These are phyloP conservation scores for Trichoderma breve DNA, from an alignment of 2,329 filamentous ascomycete species.

Conservation along the genomic window DNA sequence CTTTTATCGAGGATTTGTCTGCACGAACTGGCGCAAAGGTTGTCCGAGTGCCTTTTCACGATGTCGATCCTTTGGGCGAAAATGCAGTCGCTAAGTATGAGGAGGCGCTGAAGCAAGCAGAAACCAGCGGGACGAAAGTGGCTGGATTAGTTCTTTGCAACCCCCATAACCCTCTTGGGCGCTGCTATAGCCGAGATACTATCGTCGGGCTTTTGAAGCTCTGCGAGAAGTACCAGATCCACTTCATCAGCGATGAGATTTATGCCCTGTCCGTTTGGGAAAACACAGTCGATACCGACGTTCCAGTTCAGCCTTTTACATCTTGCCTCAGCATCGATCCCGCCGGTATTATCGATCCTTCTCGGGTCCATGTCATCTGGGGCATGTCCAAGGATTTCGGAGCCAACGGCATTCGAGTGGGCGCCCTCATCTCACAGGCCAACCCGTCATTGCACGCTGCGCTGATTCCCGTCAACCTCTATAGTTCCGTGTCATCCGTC, in stretches of 20 bases:
- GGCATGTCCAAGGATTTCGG: slow-evolving; percentile 53
- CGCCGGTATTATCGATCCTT: slow-evolving; percentile 44
- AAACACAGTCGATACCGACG: slow-evolving; percentile 33
- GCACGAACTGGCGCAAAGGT: slow-evolving; percentile 41
- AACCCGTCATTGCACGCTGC: slow-evolving; percentile 41
- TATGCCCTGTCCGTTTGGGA: slow-evolving; percentile 52
- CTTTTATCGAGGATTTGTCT: slow-evolving; percentile 45
- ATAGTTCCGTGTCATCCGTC: slow-evolving; percentile 45
- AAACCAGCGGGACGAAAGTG: slow-evolving; percentile 39
- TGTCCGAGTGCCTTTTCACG: slow-evolving; percentile 43
- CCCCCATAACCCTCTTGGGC: slow-evolving; percentile 51
- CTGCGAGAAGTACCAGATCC: slow-evolving; percentile 47
- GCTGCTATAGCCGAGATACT: slow-evolving; percentile 42
- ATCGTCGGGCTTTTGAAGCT: slow-evolving; percentile 43
- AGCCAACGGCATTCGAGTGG: slow-evolving; percentile 54
- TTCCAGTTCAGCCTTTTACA: slow-evolving; percentile 37
- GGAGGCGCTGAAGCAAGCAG: slow-evolving; percentile 38
- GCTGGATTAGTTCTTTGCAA: slow-evolving; percentile 49
- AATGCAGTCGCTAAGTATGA: slow-evolving; percentile 46
- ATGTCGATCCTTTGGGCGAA: slow-evolving; percentile 41
- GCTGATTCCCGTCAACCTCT: slow-evolving; percentile 38
- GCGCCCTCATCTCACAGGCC: slow-evolving; percentile 46
- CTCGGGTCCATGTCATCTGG: slow-evolving; percentile 50
- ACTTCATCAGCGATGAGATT: slow-evolving; percentile 51
- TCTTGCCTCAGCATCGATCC: slow-evolving; percentile 46